phyloP scores from a whole-genome alignment of 345 rosid genomes.

The Populus alba region DNA sequence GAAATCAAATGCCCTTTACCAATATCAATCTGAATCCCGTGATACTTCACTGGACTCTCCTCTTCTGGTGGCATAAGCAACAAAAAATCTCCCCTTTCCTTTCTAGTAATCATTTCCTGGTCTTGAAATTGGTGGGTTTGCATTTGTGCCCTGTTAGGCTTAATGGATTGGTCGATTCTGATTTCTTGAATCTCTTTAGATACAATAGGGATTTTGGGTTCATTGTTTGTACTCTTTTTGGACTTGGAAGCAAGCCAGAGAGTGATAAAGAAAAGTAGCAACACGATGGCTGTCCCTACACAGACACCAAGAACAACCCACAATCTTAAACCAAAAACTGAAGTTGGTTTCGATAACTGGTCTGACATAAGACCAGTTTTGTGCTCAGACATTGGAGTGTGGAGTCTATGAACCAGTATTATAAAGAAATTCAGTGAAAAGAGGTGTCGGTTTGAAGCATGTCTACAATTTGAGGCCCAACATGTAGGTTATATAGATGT shows the following conservation, averaged over 20 bases:
- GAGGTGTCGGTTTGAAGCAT: background rate
- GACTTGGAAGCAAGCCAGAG: constrained; percentile 72
- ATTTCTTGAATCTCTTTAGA: constrained; percentile 83
- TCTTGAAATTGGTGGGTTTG: constrained; percentile 31
- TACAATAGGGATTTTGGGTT: constrained; percentile 47
- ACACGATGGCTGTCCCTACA: constrained; percentile 72
- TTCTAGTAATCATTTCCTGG: constrained; percentile 30
- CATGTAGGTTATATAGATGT: background rate
- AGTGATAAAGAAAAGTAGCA: constrained; percentile 74
- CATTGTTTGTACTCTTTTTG: constrained; percentile 26
- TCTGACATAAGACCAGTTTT: constrained; percentile 35
- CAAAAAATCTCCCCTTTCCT: constrained; percentile 33
- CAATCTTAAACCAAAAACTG: constrained; percentile 70
- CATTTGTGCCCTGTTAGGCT: constrained; percentile 17
- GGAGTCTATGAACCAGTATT: background rate
- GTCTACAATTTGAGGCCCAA: background rate
- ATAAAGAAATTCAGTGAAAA: background rate
- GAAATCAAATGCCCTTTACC: constrained; percentile 56
- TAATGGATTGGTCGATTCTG: constrained; percentile 20
- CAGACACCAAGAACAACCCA: constrained; percentile 81
- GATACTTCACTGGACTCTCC: constrained; percentile 41
- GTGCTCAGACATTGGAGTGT: constrained; percentile 8
- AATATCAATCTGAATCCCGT: constrained; percentile 48
- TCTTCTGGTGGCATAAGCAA: constrained; percentile 41
- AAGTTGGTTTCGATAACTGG: constrained; percentile 60